phyloP scores from a whole-genome alignment of 805 yeast genomes.

The Cyberlindnera bimundalis region DNA sequence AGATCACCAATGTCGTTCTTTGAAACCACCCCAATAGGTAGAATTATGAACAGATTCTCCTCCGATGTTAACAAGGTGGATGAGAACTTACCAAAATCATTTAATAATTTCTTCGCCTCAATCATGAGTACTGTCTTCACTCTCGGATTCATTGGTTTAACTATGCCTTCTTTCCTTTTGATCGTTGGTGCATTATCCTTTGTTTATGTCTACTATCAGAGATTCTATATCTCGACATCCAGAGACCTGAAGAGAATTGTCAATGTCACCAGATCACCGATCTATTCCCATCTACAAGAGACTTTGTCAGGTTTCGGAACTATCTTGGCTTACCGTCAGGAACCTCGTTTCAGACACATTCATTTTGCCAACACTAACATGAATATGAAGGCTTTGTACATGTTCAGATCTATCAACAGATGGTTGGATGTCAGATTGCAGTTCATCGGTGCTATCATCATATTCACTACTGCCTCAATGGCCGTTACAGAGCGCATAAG shows the following conservation, averaged over 20 bases:
- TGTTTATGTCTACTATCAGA: slow-evolving; percentile 68
- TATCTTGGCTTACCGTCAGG: slow-evolving; percentile 72
- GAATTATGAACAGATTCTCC: slow-evolving; percentile 62
- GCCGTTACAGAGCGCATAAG: slow-evolving; percentile 44
- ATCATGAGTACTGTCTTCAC: slow-evolving; percentile 46
- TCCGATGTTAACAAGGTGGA: slow-evolving; percentile 60
- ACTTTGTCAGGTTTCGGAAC: slow-evolving; percentile 75
- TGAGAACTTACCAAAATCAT: slow-evolving; percentile 50
- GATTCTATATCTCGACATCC: slow-evolving; percentile 62
- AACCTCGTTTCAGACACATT: slow-evolving; percentile 54
- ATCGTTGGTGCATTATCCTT: slow-evolving; percentile 43
- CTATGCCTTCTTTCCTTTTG: slow-evolving; percentile 51
- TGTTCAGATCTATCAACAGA: slow-evolving; percentile 61
- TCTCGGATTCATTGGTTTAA: slow-evolving; percentile 46
- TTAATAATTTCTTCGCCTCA: slow-evolving; percentile 44
- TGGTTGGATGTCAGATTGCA: slow-evolving; percentile 65
- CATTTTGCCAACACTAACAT: slow-evolving; percentile 68
- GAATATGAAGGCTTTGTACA: slow-evolving; percentile 72
- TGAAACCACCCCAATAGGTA: slow-evolving; percentile 67
- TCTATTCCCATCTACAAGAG: slow-evolving; percentile 80
- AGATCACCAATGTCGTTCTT: slow-evolving; percentile 64
- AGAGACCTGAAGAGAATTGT: slow-evolving; percentile 77
- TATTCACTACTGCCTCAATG: slow-evolving; percentile 48
- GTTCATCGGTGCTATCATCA: slow-evolving; percentile 54
- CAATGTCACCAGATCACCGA: slow-evolving; percentile 68